Conservation (phyloP, 148 eudicot genomes). For the Tetragonia tetragonoides region DNA sequence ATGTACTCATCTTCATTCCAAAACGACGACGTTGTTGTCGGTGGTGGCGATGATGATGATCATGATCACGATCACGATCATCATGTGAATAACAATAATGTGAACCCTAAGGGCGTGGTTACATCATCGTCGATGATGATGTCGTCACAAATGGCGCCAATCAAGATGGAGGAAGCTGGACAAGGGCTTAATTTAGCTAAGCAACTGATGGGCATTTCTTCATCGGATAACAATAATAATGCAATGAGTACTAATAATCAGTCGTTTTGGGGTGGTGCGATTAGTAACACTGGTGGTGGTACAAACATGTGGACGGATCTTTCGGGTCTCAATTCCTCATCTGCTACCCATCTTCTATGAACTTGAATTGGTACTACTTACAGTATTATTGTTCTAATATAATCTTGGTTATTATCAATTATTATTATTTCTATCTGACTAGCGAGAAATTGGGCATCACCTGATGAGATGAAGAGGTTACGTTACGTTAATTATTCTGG, state of each 20-base stretch:
- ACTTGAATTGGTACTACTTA: too few species aligned
- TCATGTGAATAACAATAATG: background rate
- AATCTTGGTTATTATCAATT: background rate
- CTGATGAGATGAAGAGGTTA: background rate
- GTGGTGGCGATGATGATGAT: background rate
- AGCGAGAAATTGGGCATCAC: constrained; percentile 6
- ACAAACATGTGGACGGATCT: constrained; percentile 47
- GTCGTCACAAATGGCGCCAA: constrained; percentile 21
- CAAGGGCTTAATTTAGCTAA: constrained; percentile 34
- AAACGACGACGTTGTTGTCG: constrained; percentile 3
- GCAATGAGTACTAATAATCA: constrained; percentile 26
- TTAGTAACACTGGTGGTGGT: background rate
- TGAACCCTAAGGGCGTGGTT: constrained; percentile 10
- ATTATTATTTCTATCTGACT: constrained; percentile 7
- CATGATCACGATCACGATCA: background rate
- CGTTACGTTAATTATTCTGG: background rate
- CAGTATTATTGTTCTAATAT: too few species aligned
- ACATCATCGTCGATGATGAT: background rate
- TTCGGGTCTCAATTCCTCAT: constrained; percentile 49
- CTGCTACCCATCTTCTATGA: constrained; percentile 41
- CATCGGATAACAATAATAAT: constrained; percentile 19
- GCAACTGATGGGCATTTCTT: constrained; percentile 31
- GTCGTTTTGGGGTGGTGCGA: constrained; percentile 37
- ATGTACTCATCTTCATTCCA: constrained; percentile 30
- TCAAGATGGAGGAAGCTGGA: constrained; percentile 41